phyloP scores from a whole-genome alignment of 352 stramenopile genomes.

The Phytophthora syringae region DNA sequence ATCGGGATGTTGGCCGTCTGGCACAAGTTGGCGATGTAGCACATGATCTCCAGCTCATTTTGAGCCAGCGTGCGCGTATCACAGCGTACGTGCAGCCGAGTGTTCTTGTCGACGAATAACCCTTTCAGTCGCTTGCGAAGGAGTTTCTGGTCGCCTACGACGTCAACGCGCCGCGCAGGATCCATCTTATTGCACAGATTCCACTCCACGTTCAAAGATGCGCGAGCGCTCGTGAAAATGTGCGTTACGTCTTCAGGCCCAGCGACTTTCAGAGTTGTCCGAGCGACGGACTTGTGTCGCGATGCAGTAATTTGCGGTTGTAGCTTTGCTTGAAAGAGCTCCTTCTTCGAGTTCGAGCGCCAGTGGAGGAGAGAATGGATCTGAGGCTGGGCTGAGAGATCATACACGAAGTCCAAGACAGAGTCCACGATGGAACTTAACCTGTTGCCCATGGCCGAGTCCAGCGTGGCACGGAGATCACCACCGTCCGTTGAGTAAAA shows the following conservation, averaged over 20 bases:
- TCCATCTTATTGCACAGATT: slow-evolving; percentile 71
- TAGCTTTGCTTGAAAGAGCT: slow-evolving; percentile 37
- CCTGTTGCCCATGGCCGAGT: slow-evolving; percentile 25
- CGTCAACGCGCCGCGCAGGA: slow-evolving; percentile 56
- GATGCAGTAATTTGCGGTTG: slow-evolving; percentile 24
- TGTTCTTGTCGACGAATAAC: slow-evolving; percentile 67
- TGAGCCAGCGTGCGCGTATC: slow-evolving; percentile 46
- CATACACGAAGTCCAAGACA: slow-evolving; percentile 14
- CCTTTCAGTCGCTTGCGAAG: slow-evolving; percentile 54
- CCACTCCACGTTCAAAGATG: slow-evolving; percentile 67
- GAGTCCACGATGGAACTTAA: slow-evolving; percentile 7
- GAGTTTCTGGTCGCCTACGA: slow-evolving; percentile 58
- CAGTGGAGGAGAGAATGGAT: slow-evolving; percentile 12
- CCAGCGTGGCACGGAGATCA: neutral
- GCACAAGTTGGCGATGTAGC: slow-evolving; percentile 55
- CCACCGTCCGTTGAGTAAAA: slow-evolving; percentile 7
- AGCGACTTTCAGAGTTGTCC: slow-evolving; percentile 20
- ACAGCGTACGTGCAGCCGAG: slow-evolving; percentile 44
- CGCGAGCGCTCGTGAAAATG: slow-evolving; percentile 56
- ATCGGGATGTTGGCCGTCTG: slow-evolving; percentile 42
- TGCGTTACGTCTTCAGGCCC: slow-evolving; percentile 33
- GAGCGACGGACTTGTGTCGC: slow-evolving; percentile 33
- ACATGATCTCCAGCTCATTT: slow-evolving; percentile 72
- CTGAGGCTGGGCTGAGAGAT: slow-evolving; percentile 5
- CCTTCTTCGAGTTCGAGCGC: slow-evolving; percentile 31